A percentile compares a stretch with the other conserved stretches of the same genome.
These are phyloP conservation scores for Tylopilus felleus DNA, from an alignment of 768 basidiomycete genomes.

Conservation along the genomic window DNA sequence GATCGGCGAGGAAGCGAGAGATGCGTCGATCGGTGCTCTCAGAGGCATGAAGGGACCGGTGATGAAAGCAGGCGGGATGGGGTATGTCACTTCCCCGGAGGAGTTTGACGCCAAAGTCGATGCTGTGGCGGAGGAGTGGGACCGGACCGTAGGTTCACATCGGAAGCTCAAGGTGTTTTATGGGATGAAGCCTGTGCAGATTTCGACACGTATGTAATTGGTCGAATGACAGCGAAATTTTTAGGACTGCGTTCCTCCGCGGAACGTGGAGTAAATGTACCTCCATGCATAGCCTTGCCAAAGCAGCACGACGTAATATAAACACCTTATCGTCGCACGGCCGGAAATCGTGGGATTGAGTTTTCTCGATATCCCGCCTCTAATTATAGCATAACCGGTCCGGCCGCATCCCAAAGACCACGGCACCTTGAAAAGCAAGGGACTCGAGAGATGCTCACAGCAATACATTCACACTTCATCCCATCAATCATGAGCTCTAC, in stretches of 20 bases:
- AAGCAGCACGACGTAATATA: no score
- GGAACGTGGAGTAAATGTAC: not conserved
- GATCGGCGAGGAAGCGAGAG: not conserved
- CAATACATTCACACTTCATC: not conserved
- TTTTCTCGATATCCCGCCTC: not conserved
- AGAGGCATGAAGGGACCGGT: not conserved
- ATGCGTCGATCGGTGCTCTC: not conserved
- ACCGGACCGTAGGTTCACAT: constrained; percentile 2
- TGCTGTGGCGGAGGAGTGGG: not conserved
- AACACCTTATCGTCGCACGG: not conserved
- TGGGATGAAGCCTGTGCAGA: constrained; percentile 4
- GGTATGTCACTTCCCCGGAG: not conserved
- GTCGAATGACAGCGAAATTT: not conserved
- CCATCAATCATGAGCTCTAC: constrained; percentile 6
- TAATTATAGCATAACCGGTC: not conserved
- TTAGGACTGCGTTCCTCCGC: not conserved
- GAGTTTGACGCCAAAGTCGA: not conserved
- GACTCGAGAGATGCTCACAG: not conserved
- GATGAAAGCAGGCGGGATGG: constrained; percentile 1
- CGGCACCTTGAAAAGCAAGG: not conserved
- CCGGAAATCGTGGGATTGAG: not conserved
- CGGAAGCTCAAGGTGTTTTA: constrained; percentile 5
- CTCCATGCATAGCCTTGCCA: no score
- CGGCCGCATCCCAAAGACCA: not conserved
- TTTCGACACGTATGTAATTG: not conserved